A percentile compares a stretch with the other conserved stretches of the same genome.
Evolutionary conservation across 495 filamentous ascomycete genomes (phyloP).

Genomic region (Chaetomium cochliodes): DNA sequence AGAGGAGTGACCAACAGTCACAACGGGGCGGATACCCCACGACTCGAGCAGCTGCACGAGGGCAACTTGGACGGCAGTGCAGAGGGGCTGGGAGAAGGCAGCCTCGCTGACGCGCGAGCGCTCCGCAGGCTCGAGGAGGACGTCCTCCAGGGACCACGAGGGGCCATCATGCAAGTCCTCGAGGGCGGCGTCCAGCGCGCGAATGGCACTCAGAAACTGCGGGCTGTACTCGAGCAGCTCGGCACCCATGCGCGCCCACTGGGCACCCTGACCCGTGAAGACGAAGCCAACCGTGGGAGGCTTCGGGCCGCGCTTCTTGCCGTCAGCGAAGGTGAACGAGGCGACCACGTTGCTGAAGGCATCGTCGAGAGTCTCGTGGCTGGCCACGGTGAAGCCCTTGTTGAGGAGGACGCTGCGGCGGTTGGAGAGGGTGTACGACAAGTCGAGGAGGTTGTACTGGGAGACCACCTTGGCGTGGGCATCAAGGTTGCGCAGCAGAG

Average conservation of each 20-base stretch:
- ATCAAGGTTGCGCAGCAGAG: conserved; percentile 33
- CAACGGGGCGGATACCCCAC: conserved; percentile 45
- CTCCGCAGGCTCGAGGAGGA: not conserved
- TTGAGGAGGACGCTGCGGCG: not conserved
- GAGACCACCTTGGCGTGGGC: conserved; percentile 26
- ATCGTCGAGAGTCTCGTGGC: not conserved
- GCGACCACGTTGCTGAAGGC: not conserved
- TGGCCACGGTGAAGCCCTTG: not conserved
- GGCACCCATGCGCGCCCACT: conserved; percentile 51
- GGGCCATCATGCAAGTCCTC: conserved; percentile 12
- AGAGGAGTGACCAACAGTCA: conserved; percentile 43
- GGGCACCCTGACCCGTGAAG: conserved; percentile 45
- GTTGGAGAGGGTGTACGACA: not conserved
- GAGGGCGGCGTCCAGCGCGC: conserved; percentile 19
- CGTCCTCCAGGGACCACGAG: conserved; percentile 11
- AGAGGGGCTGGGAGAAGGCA: conserved; percentile 43
- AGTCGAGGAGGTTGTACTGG: conserved; percentile 15
- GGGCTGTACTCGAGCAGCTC: conserved; percentile 38
- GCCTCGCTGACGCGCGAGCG: not conserved
- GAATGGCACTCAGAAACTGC: conserved; percentile 25
- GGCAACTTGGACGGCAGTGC: conserved; percentile 50
- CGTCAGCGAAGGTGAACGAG: not conserved
- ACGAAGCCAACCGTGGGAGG: conserved; percentile 36
- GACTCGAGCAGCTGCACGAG: conserved; percentile 49
- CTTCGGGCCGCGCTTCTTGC: not conserved